Evolutionary conservation across 2,329 filamentous ascomycete species (phyloP).

Genomic region (Myriosclerotinia duriaeana): DNA sequence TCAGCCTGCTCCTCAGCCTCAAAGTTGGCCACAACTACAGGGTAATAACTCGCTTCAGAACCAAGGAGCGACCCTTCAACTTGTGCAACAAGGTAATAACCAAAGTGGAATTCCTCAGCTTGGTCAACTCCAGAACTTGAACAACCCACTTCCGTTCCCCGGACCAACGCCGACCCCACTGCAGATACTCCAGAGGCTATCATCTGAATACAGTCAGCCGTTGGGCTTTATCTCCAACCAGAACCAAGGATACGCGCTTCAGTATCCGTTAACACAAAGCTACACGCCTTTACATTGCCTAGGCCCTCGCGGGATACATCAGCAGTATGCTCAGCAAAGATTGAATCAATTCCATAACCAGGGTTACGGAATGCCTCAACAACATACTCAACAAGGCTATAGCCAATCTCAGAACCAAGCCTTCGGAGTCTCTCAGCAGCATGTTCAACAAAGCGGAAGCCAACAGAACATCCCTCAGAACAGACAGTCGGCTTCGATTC

Average conservation of each 20-base stretch:
- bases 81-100: not conserved
- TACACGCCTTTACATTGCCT: too few relatives aligned
- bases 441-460: not conserved
- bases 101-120: not conserved
- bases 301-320: not conserved
- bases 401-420: not conserved
- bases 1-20: not conserved
- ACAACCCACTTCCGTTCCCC: too few relatives aligned
- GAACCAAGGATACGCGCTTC: too few relatives aligned
- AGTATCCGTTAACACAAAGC: too few relatives aligned
- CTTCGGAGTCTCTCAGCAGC: not conserved
- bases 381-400: not conserved
- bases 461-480: not conserved
- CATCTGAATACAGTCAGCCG: not conserved
- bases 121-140: not conserved
- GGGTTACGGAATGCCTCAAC: not conserved
- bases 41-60: not conserved
- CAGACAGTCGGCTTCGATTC: not conserved
- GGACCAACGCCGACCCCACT: too few relatives aligned
- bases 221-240: too few relatives aligned
- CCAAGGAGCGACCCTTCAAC: too few relatives aligned
- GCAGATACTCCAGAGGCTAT: not conserved
- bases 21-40: not conserved
- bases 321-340: not conserved
- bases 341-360: not conserved